Percentiles rank a stretch among this genome's conserved stretches.
Evolutionary conservation across 148 eudicot species (phyloP).

Genomic region (Heliamphora exappendiculata): DNA sequence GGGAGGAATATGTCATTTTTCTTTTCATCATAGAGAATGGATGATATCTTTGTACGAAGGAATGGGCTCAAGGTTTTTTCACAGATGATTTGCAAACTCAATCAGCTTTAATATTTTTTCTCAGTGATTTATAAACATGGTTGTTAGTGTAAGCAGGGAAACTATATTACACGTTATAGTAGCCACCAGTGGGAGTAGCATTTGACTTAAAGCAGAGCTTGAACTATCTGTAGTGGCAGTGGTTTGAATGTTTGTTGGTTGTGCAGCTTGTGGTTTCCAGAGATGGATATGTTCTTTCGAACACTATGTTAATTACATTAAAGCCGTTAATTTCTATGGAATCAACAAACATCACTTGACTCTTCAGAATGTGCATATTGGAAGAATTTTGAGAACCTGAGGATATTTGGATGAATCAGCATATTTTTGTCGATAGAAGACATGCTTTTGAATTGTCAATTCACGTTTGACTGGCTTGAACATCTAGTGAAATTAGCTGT

Average conservation of each 20-base stretch:
- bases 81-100: background rate
- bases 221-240: background rate
- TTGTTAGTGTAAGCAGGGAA: background rate
- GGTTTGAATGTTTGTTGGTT: background rate
- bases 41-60: too few species aligned
- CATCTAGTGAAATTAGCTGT: background rate
- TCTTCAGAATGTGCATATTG: background rate
- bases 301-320: background rate
- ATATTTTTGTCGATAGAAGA: background rate
- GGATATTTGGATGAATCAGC: background rate
- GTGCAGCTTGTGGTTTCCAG: background rate
- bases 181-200: background rate
- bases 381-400: background rate
- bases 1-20: too few species aligned
- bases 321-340: background rate
- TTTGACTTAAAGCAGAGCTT: background rate
- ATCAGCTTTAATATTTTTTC: background rate
- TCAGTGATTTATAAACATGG: background rate
- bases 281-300: background rate
- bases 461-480: background rate
- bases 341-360: background rate
- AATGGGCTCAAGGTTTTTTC: background rate
- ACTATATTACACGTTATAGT: background rate
- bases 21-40: too few species aligned
- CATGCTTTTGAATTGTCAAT: background rate